A percentile compares a stretch with the other conserved stretches of the same genome.
Conservation (phyloP, 306 rosid species). For the Sophora flavescens region DNA sequence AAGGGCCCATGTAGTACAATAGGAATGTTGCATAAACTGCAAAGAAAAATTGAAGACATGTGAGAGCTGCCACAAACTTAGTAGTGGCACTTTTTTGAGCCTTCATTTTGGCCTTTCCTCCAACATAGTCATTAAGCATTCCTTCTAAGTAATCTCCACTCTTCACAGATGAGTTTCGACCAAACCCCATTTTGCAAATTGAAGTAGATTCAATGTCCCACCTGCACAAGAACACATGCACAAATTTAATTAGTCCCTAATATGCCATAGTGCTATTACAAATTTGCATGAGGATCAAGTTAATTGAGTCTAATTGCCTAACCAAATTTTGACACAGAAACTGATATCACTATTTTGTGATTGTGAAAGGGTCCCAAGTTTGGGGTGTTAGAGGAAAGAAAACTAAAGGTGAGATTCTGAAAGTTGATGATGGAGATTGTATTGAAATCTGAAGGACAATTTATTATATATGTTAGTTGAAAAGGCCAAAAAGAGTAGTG, state of each 20-base stretch:
- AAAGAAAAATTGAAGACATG: slow-evolving; percentile 87
- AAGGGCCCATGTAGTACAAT: slow-evolving; percentile 86
- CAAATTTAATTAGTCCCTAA: slow-evolving; percentile 18
- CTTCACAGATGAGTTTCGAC: slow-evolving; percentile 51
- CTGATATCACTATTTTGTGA: slow-evolving; percentile 18
- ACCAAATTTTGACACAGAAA: slow-evolving; percentile 46
- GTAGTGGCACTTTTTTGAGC: slow-evolving; percentile 56
- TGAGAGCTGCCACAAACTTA: slow-evolving; percentile 72
- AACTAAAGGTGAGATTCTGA: slow-evolving; percentile 17
- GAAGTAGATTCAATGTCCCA: slow-evolving; percentile 39
- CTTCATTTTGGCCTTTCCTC: slow-evolving; percentile 66
- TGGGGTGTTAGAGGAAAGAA: slow-evolving; percentile 34
- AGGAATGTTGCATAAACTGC: slow-evolving; percentile 91
- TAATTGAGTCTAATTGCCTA: slow-evolving; percentile 46
- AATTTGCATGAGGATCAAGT: not conserved
- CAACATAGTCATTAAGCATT: slow-evolving; percentile 82
- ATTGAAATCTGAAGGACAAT: slow-evolving; percentile 43
- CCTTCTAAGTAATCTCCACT: slow-evolving; percentile 86
- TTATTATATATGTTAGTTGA: slow-evolving; percentile 27
- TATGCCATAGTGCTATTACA: not conserved
- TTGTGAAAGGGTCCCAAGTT: slow-evolving; percentile 1
- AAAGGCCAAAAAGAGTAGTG: slow-evolving; percentile 45
- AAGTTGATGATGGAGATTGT: slow-evolving; percentile 19
- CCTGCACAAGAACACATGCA: slow-evolving; percentile 51
- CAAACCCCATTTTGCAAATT: slow-evolving; percentile 56